Evolutionary conservation across 2,329 filamentous ascomycete species (phyloP), one percentile per base, ranked within the genome.

Genomic region (Cercospora sojina): DNA sequence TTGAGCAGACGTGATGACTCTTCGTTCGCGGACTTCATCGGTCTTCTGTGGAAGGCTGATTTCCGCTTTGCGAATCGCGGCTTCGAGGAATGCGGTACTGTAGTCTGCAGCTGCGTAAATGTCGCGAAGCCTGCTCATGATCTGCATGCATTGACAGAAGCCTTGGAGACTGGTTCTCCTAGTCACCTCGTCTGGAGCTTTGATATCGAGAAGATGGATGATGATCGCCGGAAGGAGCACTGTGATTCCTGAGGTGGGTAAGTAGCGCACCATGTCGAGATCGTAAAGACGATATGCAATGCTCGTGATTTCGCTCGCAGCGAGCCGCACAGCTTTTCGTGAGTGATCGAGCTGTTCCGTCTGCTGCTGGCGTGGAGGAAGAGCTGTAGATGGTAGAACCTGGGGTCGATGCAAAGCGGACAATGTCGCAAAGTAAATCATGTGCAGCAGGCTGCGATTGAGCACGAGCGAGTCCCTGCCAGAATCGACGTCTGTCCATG

Each of bases 41-140:
- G 73, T 55, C 61, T 74, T 75, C 61, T 76, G 74, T 2, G 85
- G 86, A 43, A 92, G 83, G 64, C 91, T 88, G 69, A 95, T 93
- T 64, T 91, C 88, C 8, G 92, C 92, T 81, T 96, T 96, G 69
- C 91, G 89, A 69, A 97, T 90, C 0, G 93, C 92, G 1, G 93
- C 92, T 76, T 96, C 92, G n/a, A 97, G 84, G 81, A 97, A 97
- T 2, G 91, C 91, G 0, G 91, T 94, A n/a, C 92, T 93, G 74
- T 95, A 97, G 78, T 97, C 93, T n/a, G 94, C 94, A 0, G 93
- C 93, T 0, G 93, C 89, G 75, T 98, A 97, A 31, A 93, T 91
- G 75, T 97, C 92, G 41, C 93, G 88, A 18, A 98, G 84, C 69
- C 90, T 90, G 77, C 93, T 89, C 83, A 97, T 91, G 66, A 97